Conservation (phyloP, 108 stramenopile species). For the Nitzschia palea region DNA sequence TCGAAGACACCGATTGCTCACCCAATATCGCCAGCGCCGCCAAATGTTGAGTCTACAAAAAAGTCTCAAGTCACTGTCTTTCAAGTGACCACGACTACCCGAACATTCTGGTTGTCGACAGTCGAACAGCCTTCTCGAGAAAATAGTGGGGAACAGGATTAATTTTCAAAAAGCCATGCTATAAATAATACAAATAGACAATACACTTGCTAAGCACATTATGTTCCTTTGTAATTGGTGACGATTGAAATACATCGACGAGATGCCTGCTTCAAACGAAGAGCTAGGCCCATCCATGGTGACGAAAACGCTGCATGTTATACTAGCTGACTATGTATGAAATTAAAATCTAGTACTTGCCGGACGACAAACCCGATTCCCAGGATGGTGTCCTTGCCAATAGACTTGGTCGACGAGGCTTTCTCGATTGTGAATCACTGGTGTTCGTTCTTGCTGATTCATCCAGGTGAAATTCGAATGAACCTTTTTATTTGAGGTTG, state of each 20-base stretch:
- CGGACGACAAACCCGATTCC: slow-evolving; percentile 8
- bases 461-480: background rate
- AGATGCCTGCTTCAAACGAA: too few species aligned
- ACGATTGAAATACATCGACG: too few species aligned
- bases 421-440: background rate
- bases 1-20: background rate
- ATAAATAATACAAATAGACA: too few species aligned
- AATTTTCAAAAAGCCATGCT: too few species aligned
- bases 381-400: slow-evolving; percentile 7
- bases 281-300: too few species aligned
- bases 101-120: too few species aligned
- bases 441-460: background rate
- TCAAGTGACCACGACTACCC: too few species aligned
- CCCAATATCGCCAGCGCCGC: background rate
- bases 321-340: background rate
- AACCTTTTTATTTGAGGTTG: too few species aligned
- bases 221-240: too few species aligned
- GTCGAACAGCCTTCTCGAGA: too few species aligned
- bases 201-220: too few species aligned
- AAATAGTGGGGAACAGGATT: too few species aligned
- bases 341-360: slow-evolving; percentile 25
- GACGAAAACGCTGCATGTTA: background rate
- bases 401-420: background rate
- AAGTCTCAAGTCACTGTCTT: background rate
- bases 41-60: background rate